Conservation (phyloP, 2,329 filamentous ascomycete species). For the Epichloe amarillans region DNA sequence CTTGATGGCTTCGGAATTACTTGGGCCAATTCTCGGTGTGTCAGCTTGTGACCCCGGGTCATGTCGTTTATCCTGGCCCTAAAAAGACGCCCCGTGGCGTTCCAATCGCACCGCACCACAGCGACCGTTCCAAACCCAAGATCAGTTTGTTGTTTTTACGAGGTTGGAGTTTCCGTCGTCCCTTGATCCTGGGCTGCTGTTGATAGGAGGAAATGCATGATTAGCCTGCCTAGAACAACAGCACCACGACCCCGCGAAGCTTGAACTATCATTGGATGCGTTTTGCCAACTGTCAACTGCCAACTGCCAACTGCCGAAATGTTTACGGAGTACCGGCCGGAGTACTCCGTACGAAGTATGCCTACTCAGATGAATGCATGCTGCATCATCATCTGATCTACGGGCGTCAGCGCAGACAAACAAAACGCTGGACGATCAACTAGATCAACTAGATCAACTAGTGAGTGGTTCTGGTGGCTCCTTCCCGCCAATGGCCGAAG, state of each 20-base stretch:
- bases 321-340: background rate
- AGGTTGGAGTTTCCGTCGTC: too few species aligned
- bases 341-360: too few species aligned
- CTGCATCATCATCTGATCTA: background rate
- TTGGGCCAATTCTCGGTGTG: background rate
- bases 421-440: background rate
- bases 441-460: background rate
- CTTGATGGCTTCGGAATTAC: background rate
- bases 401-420: too few species aligned
- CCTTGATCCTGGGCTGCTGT: too few species aligned
- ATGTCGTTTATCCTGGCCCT: too few species aligned
- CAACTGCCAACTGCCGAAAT: background rate
- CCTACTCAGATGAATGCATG: background rate
- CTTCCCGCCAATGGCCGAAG: background rate
- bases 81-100: too few species aligned
- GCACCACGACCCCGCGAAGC: too few species aligned
- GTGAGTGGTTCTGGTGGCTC: background rate
- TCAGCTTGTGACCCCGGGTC: background rate
- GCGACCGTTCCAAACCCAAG: too few species aligned
- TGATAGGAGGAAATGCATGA: too few species aligned
- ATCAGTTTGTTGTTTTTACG: too few species aligned
- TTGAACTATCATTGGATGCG: too few species aligned
- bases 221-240: background rate
- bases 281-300: background rate
- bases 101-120: too few species aligned